Evolutionary conservation across 2,329 filamentous ascomycete genomes (phyloP).

Genomic region (Fusarium robinianum): DNA sequence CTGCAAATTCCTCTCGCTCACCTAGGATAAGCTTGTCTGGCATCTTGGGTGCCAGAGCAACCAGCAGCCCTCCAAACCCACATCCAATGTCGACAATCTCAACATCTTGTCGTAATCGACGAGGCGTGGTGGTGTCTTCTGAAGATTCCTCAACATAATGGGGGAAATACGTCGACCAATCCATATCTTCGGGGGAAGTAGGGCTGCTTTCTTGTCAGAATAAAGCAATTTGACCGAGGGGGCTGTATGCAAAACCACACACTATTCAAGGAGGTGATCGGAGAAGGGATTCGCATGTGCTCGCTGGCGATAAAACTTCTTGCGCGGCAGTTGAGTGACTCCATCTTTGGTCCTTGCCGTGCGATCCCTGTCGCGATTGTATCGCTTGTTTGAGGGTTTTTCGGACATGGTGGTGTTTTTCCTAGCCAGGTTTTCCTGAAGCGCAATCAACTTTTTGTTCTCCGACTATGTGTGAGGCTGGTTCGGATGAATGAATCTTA

Average conservation of each 20-base stretch:
- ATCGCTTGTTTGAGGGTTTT: conserved; percentile 56
- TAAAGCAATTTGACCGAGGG: background rate
- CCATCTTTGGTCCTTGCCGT: conserved; percentile 57
- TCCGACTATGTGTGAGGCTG: conserved; percentile 17
- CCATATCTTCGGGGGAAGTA: conserved; percentile 78
- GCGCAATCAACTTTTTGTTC: conserved; percentile 1
- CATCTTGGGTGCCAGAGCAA: conserved; percentile 80
- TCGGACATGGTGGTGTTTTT: conserved; percentile 36
- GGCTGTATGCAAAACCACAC: conserved; percentile 34
- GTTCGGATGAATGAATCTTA: conserved; percentile 16
- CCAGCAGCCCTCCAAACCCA: conserved; percentile 88
- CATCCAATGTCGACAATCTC: conserved; percentile 97
- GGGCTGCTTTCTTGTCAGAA: conserved; percentile 61
- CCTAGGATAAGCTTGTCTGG: conserved; percentile 84
- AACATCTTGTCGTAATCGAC: conserved; percentile 62
- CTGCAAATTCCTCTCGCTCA: conserved; percentile 44
- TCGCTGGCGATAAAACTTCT: conserved; percentile 94
- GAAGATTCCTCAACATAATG: conserved; percentile 60
- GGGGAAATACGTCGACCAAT: conserved; percentile 87
- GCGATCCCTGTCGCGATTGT: conserved; percentile 70
- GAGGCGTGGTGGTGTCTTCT: conserved; percentile 36
- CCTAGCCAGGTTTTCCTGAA: conserved; percentile 9
- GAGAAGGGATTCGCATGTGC: conserved; percentile 99
- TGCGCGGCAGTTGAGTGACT: conserved; percentile 74
- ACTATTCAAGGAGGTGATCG: conserved; percentile 90